Percentiles rank a stretch among this genome's conserved stretches.
These are phyloP conservation scores for Pleurotus tuoliensis DNA, from an alignment of 768 basidiomycete genomes.

Conservation along the genomic window DNA sequence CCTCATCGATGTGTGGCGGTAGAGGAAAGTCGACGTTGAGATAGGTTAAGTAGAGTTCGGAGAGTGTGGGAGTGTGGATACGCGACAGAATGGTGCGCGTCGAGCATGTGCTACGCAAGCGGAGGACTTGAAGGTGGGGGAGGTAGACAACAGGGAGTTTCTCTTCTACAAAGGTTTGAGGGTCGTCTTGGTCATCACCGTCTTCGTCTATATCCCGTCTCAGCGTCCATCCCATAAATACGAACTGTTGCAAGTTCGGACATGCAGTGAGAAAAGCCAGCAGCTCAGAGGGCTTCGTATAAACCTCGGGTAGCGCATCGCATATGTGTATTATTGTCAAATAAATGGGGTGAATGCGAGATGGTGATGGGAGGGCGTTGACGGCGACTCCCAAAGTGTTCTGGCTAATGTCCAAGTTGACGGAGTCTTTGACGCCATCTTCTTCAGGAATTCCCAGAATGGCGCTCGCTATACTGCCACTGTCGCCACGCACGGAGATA, in stretches of 20 bases:
- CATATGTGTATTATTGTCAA: conserved; percentile 57
- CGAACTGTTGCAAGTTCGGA: conserved; percentile 57
- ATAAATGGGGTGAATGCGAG: conserved; percentile 40
- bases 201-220: too few species aligned
- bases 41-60: conserved; percentile 58
- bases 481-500: background rate
- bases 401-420: conserved; percentile 38
- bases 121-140: conserved; percentile 55
- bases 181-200: conserved; percentile 25
- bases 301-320: conserved; percentile 38
- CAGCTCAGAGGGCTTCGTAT: conserved; percentile 43
- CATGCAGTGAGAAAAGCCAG: conserved; percentile 60
- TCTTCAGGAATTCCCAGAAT: conserved; percentile 24
- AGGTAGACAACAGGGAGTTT: conserved; percentile 44
- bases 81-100: conserved; percentile 63
- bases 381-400: conserved; percentile 27
- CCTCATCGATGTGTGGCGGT: conserved; percentile 18
- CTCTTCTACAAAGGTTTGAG: conserved; percentile 16
- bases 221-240: conserved; percentile 49
- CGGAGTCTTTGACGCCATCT: conserved; percentile 27
- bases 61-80: conserved; percentile 57
- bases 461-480: too few species aligned
- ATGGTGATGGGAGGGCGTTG: conserved; percentile 44
- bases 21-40: conserved; percentile 61
- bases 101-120: conserved; percentile 55